Percentiles rank a stretch among this genome's conserved stretches.
These are phyloP conservation scores for Paracamarosporium sp. DNA, from an alignment of 2,329 filamentous ascomycete species.

Conservation along the genomic window DNA sequence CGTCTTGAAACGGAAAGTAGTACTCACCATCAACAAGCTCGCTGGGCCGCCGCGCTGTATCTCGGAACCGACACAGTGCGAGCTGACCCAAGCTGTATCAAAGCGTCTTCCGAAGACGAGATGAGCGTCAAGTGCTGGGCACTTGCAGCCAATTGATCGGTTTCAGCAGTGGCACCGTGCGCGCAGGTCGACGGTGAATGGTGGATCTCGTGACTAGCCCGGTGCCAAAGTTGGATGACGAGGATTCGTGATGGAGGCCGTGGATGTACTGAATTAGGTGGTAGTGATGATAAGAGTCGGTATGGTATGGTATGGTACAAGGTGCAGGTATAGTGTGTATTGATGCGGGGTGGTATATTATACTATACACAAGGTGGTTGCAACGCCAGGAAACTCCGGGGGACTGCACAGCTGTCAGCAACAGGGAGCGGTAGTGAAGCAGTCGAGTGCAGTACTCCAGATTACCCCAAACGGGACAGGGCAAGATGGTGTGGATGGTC, in stretches of 20 bases:
- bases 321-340: neutral
- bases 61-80: constrained; percentile 39
- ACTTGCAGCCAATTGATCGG: constrained; percentile 42
- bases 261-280: constrained; percentile 40
- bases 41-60: constrained; percentile 42
- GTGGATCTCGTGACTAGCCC: constrained; percentile 38
- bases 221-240: constrained; percentile 23
- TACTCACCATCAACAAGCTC: constrained; percentile 40
- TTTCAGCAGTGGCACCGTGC: constrained; percentile 34
- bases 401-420: constrained; percentile 37
- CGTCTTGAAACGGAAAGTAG: constrained; percentile 2
- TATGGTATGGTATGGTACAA: constrained; percentile 32
- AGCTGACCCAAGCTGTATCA: constrained; percentile 38
- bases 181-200: constrained; percentile 36
- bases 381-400: constrained; percentile 23
- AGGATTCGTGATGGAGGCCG: constrained; percentile 16
- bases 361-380: constrained; percentile 32
- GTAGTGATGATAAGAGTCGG: constrained; percentile 25
- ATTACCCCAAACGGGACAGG: constrained; percentile 43
- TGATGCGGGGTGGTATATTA: constrained; percentile 10
- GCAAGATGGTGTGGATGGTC: constrained; percentile 34
- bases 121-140: constrained; percentile 34
- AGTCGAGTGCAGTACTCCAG: constrained; percentile 26
- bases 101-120: constrained; percentile 28
- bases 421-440: constrained; percentile 15